Evolutionary conservation across 768 basidiomycete genomes (phyloP).

Genomic region (Russula compacta): DNA sequence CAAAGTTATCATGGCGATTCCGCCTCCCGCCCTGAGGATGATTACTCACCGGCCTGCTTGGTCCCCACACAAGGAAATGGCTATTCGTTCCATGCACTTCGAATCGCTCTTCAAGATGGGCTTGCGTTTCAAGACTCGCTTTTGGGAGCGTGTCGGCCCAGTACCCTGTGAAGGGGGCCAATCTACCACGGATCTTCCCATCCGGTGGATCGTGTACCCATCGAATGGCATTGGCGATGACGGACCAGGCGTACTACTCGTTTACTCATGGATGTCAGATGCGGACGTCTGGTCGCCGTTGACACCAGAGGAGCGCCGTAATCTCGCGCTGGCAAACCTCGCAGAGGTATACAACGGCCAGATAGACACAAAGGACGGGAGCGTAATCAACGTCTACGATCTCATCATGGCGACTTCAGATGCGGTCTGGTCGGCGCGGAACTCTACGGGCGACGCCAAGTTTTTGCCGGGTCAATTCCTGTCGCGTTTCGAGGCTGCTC

Average conservation of each 20-base stretch:
- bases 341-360: conserved; percentile 19
- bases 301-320: conserved; percentile 17
- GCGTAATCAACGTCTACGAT: conserved; percentile 18
- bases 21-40: conserved; percentile 23
- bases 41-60: conserved; percentile 22
- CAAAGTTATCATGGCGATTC: conserved; percentile 21
- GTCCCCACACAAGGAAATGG: conserved; percentile 19
- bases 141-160: conserved; percentile 16
- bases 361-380: conserved; percentile 11
- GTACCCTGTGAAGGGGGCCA: conserved; percentile 13
- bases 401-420: conserved; percentile 22
- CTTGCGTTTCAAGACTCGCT: conserved; percentile 20
- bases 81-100: conserved; percentile 23
- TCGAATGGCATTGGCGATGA: conserved; percentile 17
- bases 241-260: conserved; percentile 24
- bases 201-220: conserved; percentile 19
- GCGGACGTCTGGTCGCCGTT: conserved; percentile 20
- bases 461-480: conserved; percentile 25
- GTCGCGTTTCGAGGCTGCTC: conserved; percentile 20
- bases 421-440: conserved; percentile 22
- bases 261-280: conserved; percentile 25
- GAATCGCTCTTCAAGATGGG: conserved; percentile 24
- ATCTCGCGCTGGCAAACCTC: conserved; percentile 21
- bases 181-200: conserved; percentile 19
- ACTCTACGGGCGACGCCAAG: conserved; percentile 26